Conservation (phyloP, 306 rosid species). For the Argentina anserina region DNA sequence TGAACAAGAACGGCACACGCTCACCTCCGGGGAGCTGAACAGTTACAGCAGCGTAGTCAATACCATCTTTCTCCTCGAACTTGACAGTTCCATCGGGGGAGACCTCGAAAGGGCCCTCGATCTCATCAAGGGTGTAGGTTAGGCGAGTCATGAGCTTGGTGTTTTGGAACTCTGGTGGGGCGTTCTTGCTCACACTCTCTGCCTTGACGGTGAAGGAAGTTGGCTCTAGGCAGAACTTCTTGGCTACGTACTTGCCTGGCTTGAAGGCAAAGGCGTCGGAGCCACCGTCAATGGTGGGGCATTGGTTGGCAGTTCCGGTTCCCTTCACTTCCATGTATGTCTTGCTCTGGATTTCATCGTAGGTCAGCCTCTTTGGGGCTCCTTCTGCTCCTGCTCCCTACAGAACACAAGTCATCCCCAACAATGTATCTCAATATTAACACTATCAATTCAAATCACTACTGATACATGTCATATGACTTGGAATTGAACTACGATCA, state of each 20-base stretch:
- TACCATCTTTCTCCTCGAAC: constrained; percentile 89
- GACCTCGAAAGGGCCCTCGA: constrained; percentile 91
- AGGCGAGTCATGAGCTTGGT: constrained; percentile 98
- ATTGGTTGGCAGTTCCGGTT: constrained; percentile 90
- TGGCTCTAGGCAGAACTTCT: constrained; percentile 83
- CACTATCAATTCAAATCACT: not conserved
- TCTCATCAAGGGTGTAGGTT: constrained; percentile 94
- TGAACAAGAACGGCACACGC: constrained; percentile 96
- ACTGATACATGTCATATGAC: not conserved
- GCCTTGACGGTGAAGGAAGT: constrained; percentile 97
- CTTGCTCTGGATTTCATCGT: constrained; percentile 91
- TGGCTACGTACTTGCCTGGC: constrained; percentile 73
- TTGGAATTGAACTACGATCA: not conserved
- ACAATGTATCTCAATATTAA: not conserved
- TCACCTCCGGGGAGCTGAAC: constrained; percentile 91
- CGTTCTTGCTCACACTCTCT: constrained; percentile 74
- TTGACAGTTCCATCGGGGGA: constrained; percentile 61
- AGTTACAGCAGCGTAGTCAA: constrained; percentile 84
- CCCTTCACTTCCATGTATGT: constrained; percentile 94
- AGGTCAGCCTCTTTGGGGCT: constrained; percentile 76
- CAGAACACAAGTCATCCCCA: not conserved
- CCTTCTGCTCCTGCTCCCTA: constrained; percentile 98
- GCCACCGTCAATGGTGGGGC: constrained; percentile 92
- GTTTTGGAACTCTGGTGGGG: constrained; percentile 81
- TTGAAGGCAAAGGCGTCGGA: constrained; percentile 68